These are phyloP conservation scores for Quercus gilva DNA, from an alignment of 306 rosid species.

Conservation along the genomic window DNA sequence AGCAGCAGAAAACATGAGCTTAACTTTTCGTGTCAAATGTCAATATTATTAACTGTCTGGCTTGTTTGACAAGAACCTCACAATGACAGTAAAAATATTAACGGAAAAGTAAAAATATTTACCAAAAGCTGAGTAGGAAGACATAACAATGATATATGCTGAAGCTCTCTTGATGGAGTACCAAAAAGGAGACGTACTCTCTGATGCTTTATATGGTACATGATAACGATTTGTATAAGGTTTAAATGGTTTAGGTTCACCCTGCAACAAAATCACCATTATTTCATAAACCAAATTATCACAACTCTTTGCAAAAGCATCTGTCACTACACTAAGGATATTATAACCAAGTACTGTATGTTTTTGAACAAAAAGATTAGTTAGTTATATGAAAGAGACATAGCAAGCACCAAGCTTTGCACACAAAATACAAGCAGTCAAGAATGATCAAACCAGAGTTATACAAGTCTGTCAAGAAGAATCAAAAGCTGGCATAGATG, in stretches of 20 bases:
- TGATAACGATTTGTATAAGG: constrained; percentile 58
- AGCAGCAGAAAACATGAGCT: not conserved
- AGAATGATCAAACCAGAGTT: not conserved
- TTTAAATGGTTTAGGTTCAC: constrained; percentile 63
- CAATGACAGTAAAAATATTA: not conserved
- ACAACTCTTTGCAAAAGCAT: not conserved
- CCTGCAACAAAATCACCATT: constrained; percentile 43
- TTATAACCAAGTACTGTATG: not conserved
- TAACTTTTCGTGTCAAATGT: not conserved
- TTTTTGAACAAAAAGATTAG: not conserved
- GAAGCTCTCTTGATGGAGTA: constrained; percentile 93
- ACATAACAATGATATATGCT: constrained; percentile 71
- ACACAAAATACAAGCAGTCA: not conserved
- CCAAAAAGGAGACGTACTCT: constrained; percentile 73
- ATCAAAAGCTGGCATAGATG: not conserved
- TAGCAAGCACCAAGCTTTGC: not conserved
- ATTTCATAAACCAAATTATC: not conserved
- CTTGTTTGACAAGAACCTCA: not conserved
- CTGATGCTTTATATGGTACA: constrained; percentile 61
- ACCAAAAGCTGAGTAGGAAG: constrained; percentile 87
- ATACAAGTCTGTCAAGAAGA: not conserved
- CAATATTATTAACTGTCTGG: not conserved
- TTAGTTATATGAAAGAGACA: not conserved
- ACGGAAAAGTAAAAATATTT: not conserved
- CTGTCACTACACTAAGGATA: not conserved